Percentiles rank a stretch among this genome's conserved stretches.
Conservation (phyloP, 768 basidiomycete species). For the Clitopilus hobsonii region DNA sequence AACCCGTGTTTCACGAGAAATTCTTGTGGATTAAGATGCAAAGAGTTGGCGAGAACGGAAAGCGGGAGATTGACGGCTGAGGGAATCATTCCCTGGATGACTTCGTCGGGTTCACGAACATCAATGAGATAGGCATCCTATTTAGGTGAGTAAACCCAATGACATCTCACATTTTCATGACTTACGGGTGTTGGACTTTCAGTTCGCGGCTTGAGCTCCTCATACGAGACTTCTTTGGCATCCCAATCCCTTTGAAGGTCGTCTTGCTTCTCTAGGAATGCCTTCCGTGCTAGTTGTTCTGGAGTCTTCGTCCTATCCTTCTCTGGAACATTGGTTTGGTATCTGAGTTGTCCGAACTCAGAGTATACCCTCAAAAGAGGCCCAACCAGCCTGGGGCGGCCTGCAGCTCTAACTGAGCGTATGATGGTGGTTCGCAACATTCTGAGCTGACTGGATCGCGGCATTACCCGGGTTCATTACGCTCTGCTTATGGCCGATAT, state of each 20-base stretch:
- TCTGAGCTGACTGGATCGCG: not conserved
- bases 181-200: constrained; percentile 65
- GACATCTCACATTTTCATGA: not conserved
- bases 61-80: constrained; percentile 89
- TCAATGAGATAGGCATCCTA: constrained; percentile 77
- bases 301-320: constrained; percentile 22
- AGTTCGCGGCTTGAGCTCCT: constrained; percentile 76
- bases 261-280: constrained; percentile 28
- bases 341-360: constrained; percentile 10
- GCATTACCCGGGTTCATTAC: constrained; percentile 4
- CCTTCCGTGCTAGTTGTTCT: constrained; percentile 28
- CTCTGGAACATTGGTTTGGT: constrained; percentile 11
- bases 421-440: constrained; percentile 26
- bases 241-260: constrained; percentile 71
- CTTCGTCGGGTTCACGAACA: constrained; percentile 92
- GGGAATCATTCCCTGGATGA: constrained; percentile 88
- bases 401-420: constrained; percentile 16
- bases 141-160: constrained; percentile 2
- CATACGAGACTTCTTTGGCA: constrained; percentile 67
- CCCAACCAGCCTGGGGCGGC: constrained; percentile 9
- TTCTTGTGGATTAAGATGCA: constrained; percentile 48
- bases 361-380: constrained; percentile 6
- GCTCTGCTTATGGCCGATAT: not conserved
- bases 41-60: constrained; percentile 62
- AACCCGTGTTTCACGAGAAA: constrained; percentile 70